Evolutionary conservation across 345 rosid genomes (phyloP), one percentile per base, ranked within the genome.

Genomic region (Lepidium sativum): DNA sequence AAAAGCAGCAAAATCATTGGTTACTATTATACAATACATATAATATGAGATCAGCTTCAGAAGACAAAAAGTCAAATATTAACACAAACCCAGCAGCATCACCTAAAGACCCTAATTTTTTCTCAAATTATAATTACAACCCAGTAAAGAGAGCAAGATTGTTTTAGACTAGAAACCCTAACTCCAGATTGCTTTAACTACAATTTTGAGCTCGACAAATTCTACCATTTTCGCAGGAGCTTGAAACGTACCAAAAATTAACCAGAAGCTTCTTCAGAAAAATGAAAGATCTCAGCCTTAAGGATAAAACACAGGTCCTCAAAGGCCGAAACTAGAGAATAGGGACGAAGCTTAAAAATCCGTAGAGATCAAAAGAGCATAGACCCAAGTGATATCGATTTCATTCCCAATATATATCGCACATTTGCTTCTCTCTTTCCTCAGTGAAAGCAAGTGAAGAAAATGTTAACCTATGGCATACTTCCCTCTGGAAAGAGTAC

Each of bases 281-380:
- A 60, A 16, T 8, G 60, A n/a, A n/a, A n/a, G n/a, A n/a, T n/a
- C n/a, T n/a, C n/a, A n/a, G n/a, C n/a, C n/a, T n/a, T n/a, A n/a
- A n/a, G n/a, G n/a, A 56, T 71, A 54, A 71, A 55, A 71, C 65
- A 48, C 76, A 71, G 7, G 60, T 64, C 75, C 55, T 62, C 15
- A 70, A 62, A 35, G 18, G 17, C 33, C 48, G n/a, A n/a, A n/a
- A n/a, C n/a, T 47, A 20, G 63, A 56, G 51, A 47, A 45, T 35
- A 21, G 39, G 3, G 54, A 52, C 15, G 74, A 62, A 35, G 56
- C 17, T 39, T 25, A 54, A 35, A 29, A 35, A 18, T 40, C 60
- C 44, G 65, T 71, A 64, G 70, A 41, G 75, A 64, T 71, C 65
- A 71, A 63, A 49, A 56, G 58, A 63, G 63, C 34, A 54, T 27